These are phyloP conservation scores for Aegle marmelos DNA, from an alignment of 345 rosid species.

Conservation along the genomic window DNA sequence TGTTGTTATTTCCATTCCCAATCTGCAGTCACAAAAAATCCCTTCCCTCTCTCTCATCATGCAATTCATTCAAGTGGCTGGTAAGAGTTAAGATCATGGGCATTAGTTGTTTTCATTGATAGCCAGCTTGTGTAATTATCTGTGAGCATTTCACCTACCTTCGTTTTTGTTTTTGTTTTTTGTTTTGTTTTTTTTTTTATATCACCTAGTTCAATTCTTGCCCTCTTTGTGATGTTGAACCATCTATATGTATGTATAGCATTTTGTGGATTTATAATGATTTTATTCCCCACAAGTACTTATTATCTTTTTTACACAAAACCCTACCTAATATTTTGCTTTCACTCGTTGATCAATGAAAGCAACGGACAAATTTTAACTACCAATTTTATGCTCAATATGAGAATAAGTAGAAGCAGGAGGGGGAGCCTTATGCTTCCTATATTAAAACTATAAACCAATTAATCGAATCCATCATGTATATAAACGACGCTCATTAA, in stretches of 20 bases:
- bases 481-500: conserved; percentile 14
- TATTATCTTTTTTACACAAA: not conserved
- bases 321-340: conserved; percentile 2
- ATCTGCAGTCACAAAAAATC: conserved; percentile 7
- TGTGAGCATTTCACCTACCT: conserved; percentile 36
- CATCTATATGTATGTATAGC: not conserved
- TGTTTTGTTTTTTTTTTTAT: too few relatives aligned
- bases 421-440: not conserved
- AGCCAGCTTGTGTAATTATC: conserved; percentile 20
- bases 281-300: not conserved
- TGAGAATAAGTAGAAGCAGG: not conserved
- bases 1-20: conserved; percentile 26
- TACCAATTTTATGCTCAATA: not conserved
- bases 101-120: conserved; percentile 23
- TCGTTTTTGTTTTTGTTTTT: too few relatives aligned
- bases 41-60: conserved; percentile 20
- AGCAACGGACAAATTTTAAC: not conserved
- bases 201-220: conserved; percentile 18
- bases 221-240: conserved; percentile 34
- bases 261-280: not conserved
- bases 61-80: conserved; percentile 40
- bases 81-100: conserved; percentile 35
- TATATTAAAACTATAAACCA: not conserved
- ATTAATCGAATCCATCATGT: conserved; percentile 7
- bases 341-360: not conserved